A percentile compares a stretch with the other conserved stretches of the same genome.
phyloP scores from a whole-genome alignment of 352 stramenopile species.

The Globisporangium nodosum region DNA sequence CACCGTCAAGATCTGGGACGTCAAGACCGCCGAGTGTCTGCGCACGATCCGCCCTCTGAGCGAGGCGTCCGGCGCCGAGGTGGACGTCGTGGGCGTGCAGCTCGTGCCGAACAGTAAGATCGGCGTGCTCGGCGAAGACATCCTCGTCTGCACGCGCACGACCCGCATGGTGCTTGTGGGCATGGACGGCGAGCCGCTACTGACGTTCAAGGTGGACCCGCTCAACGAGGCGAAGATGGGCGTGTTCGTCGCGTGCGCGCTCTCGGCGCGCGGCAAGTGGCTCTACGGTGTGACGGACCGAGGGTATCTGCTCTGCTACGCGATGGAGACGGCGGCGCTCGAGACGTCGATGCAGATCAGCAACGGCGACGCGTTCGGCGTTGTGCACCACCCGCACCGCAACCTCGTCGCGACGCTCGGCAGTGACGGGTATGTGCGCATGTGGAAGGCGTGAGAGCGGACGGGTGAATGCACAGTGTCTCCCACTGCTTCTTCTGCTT shows the following conservation, averaged over 20 bases:
- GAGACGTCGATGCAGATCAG: constrained; percentile 80
- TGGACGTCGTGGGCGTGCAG: constrained; percentile 72
- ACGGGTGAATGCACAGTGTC: background rate
- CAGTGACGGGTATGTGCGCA: constrained; percentile 74
- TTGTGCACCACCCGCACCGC: constrained; percentile 83
- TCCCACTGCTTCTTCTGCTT: background rate
- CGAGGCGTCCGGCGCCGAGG: constrained; percentile 41
- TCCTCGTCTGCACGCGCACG: constrained; percentile 86
- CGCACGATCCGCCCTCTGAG: constrained; percentile 64
- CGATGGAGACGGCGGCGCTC: constrained; percentile 40
- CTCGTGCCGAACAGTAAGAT: constrained; percentile 47
- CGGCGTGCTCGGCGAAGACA: constrained; percentile 29
- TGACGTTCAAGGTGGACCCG: constrained; percentile 61
- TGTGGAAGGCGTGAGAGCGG: constrained; percentile 67
- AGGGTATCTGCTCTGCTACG: constrained; percentile 75
- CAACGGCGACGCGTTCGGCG: constrained; percentile 71
- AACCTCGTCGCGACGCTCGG: constrained; percentile 89
- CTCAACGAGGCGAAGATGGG: constrained; percentile 54
- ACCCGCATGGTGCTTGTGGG: constrained; percentile 78
- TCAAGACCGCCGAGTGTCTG: constrained; percentile 78
- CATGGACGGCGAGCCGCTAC: constrained; percentile 52
- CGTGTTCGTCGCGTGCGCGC: constrained; percentile 84
- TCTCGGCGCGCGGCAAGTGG: constrained; percentile 80
- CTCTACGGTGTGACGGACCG: constrained; percentile 87
- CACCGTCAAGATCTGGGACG: constrained; percentile 89